Evolutionary conservation across 495 filamentous ascomycete genomes (phyloP), one percentile per base, ranked within the genome.

Genomic region (Podospora conica): DNA sequence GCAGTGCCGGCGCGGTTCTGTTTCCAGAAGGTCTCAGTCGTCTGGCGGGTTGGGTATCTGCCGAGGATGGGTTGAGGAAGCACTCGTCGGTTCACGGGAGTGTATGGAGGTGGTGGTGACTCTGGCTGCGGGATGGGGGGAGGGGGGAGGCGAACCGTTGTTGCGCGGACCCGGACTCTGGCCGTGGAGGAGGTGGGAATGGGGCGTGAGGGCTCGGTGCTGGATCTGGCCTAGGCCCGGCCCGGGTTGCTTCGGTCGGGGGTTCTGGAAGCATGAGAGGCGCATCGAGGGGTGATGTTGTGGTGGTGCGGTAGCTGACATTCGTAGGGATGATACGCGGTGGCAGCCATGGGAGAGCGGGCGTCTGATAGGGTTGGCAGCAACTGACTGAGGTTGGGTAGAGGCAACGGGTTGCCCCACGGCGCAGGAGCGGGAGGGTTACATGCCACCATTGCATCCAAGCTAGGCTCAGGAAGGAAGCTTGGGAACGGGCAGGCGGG

Each of bases 401-500:
- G 27, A 20, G 20, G 48, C 3, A 15, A 21, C 25, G 6, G 25
- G 20, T 12, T 10, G 18, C 9, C n/a, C 25, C 18, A 9, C 6
- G 4, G 11, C n/a, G 48, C 3, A 55, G 27, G 22, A 55, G 22
- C 9, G 18, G 48, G 25, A 29, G 29, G 29, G 29, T 21, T 31
- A 23, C 64, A 66, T 25, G 27, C 57, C 57, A 29, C 21, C 57
- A 68, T 66, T 60, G 60, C 59, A 66, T 65, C 64, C 56, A 28
- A 22, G 67, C 71, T 71, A 73, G 58, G 33, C 71, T 61, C 33
- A 61, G 65, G 55, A 65, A 66, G 71, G 71, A 73, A 73, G 61
- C 48, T 63, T 54, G 22, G 23, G 25, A 54, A 25, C 23, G 53
- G 53, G 33, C 22, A 63, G 22, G 60, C 64, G 70, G 58, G 62